These are phyloP conservation scores for Capronia coronata DNA, from an alignment of 2,329 filamentous ascomycete species.

Conservation along the genomic window DNA sequence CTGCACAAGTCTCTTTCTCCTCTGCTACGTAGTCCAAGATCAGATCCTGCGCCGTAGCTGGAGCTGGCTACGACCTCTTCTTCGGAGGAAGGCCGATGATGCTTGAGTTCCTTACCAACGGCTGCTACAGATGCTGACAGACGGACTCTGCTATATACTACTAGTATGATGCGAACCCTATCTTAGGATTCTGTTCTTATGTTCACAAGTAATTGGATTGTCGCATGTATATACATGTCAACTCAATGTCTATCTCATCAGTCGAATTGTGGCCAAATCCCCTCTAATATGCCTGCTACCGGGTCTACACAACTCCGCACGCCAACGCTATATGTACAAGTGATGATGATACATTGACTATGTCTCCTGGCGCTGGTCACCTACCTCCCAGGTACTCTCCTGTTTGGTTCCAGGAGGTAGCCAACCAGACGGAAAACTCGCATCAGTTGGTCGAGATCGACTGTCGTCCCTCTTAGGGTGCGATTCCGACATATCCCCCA, in stretches of 20 bases:
- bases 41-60: conserved; percentile 54
- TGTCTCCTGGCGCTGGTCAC: conserved; percentile 36
- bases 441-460: conserved; percentile 28
- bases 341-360: conserved; percentile 20
- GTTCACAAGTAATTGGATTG: neutral
- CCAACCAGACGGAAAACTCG: conserved; percentile 43
- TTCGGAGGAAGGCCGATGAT: conserved; percentile 44
- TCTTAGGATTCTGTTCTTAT: neutral
- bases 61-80: conserved; percentile 50
- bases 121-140: conserved; percentile 50
- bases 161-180: too few relatives aligned
- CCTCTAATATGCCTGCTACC: neutral
- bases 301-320: conserved; percentile 8
- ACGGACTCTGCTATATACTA: too few relatives aligned
- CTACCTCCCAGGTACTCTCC: conserved; percentile 70
- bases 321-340: conserved; percentile 17
- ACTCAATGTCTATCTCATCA: conserved; percentile 6
- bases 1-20: conserved; percentile 46
- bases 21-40: conserved; percentile 59
- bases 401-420: conserved; percentile 74
- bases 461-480: conserved; percentile 41
- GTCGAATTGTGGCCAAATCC: neutral
- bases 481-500: conserved; percentile 15
- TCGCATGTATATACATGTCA: neutral
- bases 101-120: conserved; percentile 61